Evolutionary conservation across 306 rosid genomes (phyloP), one percentile per base, ranked within the genome.

Genomic region (Datisca glomerata): DNA sequence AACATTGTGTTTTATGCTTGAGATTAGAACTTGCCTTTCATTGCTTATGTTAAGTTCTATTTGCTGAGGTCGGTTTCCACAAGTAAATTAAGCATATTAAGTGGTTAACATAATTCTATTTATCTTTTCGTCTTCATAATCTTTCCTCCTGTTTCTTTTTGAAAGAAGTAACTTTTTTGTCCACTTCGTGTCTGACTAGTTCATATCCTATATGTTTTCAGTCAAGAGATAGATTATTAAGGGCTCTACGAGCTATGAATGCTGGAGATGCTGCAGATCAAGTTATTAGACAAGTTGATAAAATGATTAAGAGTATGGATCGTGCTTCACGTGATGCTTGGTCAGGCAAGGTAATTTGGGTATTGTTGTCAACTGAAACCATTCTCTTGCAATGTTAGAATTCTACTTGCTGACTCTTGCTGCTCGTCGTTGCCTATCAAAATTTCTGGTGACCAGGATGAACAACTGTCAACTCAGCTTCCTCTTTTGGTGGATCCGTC

Each of bases 191-290:
- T 58, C 60, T 72, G 57, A 63, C 28, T 41, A 45, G 51, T 72
- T 66, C 15, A 18, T 33, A 22, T 42, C 41, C 33, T 17, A 38
- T 32, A 40, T 33, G 31, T 59, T 71, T 66, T 45, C 91, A 89
- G 98, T 70, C 91, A 20, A 84, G 95, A 68, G 98, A 89, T 43
- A 75, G 70, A 56, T 67, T 89, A 66, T 37, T 80, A 47, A 73
- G 75, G 77, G 78, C 75, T 59, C 70, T 89, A 51, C 76, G 98
- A 47, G 76, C 79, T 52, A 80, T 89, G 73, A 78, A 78, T 78
- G 95, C 91, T 15, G 98, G 93, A 44, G 98, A 89, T 47, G 93
- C 95, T 18, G 86, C 84, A 28, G 98, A 89, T 75, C 98, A 84
- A 65, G 95, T 75, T 33, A 73, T 89, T 63, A 75, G 95, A 45